A percentile compares a stretch with the other conserved stretches of the same genome.
Evolutionary conservation across 768 basidiomycete species (phyloP).

Genomic region (Panaeolus papilionaceus): DNA sequence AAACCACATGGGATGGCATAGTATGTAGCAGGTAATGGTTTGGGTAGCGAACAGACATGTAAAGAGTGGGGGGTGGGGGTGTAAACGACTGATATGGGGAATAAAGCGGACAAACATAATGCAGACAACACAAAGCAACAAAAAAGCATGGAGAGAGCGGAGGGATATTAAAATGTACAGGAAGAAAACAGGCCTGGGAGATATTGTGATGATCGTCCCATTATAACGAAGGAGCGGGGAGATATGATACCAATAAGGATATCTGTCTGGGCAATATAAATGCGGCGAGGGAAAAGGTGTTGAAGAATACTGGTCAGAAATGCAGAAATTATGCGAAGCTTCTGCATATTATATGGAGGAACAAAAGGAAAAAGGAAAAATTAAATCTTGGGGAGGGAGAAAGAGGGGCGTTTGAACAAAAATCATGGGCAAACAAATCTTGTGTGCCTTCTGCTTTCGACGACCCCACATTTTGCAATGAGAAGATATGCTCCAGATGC

Average conservation of each 20-base stretch:
- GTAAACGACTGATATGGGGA: neutral
- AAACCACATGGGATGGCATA: neutral
- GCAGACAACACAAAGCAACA: neutral
- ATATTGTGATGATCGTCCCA: neutral
- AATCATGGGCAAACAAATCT: neutral
- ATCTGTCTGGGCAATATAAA: neutral
- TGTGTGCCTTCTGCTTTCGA: neutral
- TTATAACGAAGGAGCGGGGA: conserved; percentile 8
- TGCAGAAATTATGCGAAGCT: conserved; percentile 9
- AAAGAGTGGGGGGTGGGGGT: neutral
- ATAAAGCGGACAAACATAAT: neutral
- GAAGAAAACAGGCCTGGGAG: neutral
- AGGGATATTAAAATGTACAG: neutral
- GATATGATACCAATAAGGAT: conserved; percentile 12
- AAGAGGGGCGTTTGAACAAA: neutral
- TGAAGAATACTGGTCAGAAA: neutral
- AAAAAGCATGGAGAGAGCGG: neutral
- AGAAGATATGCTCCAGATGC: neutral
- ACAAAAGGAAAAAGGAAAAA: neutral
- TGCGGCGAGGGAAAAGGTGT: neutral
- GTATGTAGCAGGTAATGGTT: neutral
- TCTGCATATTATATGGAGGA: neutral
- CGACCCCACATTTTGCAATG: neutral
- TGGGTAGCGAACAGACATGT: neutral
- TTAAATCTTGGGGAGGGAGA: neutral